Evolutionary conservation across 78 protist species (phyloP).

Genomic region (Monosiga brevicollis): DNA sequence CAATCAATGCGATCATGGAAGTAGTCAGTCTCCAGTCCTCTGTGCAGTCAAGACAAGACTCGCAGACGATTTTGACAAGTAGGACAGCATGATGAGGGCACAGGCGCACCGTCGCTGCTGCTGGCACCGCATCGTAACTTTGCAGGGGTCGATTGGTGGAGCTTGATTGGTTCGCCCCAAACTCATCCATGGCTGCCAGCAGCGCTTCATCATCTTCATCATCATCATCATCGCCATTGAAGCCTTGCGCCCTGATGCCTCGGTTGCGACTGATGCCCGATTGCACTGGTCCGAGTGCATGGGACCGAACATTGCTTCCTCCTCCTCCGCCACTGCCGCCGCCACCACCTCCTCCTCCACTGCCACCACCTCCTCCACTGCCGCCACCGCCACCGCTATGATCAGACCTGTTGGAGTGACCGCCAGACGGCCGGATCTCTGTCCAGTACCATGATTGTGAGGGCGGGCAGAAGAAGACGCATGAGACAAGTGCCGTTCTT

Average conservation of each 20-base stretch:
- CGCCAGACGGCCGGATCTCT: neutral
- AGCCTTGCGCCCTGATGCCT: neutral
- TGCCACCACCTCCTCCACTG: slow-evolving; percentile 1
- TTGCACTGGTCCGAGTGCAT: neutral
- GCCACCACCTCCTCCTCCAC: neutral
- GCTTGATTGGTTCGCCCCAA: neutral
- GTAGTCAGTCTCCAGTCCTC: neutral
- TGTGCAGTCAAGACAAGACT: neutral
- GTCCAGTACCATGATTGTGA: neutral
- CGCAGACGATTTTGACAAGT: neutral
- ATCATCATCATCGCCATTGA: neutral
- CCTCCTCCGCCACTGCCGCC: neutral
- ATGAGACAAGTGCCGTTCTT: neutral
- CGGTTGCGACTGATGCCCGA: neutral
- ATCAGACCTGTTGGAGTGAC: neutral
- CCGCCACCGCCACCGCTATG: neutral
- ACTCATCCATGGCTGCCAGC: neutral
- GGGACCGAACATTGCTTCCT: neutral
- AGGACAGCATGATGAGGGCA: neutral
- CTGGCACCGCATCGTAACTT: neutral
- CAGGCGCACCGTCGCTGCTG: neutral
- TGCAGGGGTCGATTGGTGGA: neutral
- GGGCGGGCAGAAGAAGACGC: neutral
- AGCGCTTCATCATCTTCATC: neutral
- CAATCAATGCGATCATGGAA: too few species aligned